Percentiles rank a stretch among this genome's conserved stretches.
Conservation (phyloP, 805 yeast species). For the Nakazawaea ishiwadae region DNA sequence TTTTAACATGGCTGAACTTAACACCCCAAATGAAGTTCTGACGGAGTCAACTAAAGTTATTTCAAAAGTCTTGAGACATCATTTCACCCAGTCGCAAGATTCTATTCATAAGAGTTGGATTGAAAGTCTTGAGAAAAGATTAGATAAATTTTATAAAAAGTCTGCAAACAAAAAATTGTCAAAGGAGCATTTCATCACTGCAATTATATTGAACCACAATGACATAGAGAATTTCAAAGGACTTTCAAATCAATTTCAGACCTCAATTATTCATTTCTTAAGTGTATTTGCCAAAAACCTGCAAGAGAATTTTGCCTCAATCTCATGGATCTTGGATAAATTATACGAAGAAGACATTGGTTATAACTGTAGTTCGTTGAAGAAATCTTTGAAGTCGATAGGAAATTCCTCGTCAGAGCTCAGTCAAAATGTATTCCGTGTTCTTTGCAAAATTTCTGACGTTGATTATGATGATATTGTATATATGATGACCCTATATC, state of each 20-base stretch:
- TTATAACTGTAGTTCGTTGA: too few relatives aligned
- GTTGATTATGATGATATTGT: background rate
- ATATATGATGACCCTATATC: conserved; percentile 16
- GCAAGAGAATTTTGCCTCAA: background rate
- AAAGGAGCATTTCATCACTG: conserved; percentile 14
- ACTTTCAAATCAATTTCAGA: background rate
- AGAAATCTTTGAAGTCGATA: background rate
- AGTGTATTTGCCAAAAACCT: conserved; percentile 6
- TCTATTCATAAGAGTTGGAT: conserved; percentile 21
- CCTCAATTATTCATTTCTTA: background rate
- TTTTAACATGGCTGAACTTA: conserved; percentile 16
- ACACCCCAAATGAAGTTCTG: conserved; percentile 4
- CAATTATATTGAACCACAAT: conserved; percentile 12
- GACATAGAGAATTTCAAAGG: background rate
- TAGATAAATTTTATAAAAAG: conserved; percentile 15
- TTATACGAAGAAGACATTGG: conserved; percentile 21
- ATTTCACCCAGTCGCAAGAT: conserved; percentile 35
- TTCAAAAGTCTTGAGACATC: conserved; percentile 33
- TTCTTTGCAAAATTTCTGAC: background rate
- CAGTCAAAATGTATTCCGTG: conserved; percentile 3
- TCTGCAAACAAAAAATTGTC: conserved; percentile 10
- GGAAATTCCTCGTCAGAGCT: background rate
- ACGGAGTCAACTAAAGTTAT: conserved; percentile 22
- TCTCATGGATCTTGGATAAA: conserved; percentile 28
- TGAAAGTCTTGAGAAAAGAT: conserved; percentile 12